Percentiles rank a stretch among this genome's conserved stretches.
Evolutionary conservation across 768 basidiomycete genomes (phyloP).

Genomic region (Pleurotus giganteus): DNA sequence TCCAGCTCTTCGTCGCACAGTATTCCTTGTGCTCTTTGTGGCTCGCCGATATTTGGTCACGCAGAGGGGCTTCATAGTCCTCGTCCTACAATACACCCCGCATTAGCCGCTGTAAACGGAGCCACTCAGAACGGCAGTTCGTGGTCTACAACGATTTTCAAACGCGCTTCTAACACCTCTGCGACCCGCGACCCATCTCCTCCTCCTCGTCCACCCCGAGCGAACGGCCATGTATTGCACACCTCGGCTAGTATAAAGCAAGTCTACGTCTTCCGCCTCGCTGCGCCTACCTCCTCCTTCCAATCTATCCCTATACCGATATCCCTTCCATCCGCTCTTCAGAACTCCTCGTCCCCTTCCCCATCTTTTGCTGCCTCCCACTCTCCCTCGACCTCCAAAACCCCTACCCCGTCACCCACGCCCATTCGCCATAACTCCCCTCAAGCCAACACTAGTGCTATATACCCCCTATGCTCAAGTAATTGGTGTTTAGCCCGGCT

Average conservation of each 20-base stretch:
- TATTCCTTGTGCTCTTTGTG: conserved; percentile 81
- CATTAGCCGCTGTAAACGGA: conserved; percentile 25
- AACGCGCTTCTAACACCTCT: conserved; percentile 42
- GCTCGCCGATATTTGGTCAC: conserved; percentile 49
- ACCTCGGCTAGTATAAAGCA: conserved; percentile 35
- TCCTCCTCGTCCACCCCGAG: conserved; percentile 29
- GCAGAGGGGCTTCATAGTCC: conserved; percentile 18
- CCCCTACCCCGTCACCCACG: conserved; percentile 13
- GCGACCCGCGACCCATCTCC: conserved; percentile 25
- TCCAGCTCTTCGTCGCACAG: conserved; percentile 39
- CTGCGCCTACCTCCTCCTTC: conserved; percentile 27
- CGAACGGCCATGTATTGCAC: conserved; percentile 23
- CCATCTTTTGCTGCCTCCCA: conserved; percentile 22
- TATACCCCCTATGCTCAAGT: conserved; percentile 79
- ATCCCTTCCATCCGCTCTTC: conserved; percentile 30
- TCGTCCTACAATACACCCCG: conserved; percentile 32
- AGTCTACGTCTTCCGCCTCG: conserved; percentile 70
- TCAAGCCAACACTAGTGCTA: conserved; percentile 29
- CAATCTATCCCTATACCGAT: conserved; percentile 22
- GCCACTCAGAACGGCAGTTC: conserved; percentile 26
- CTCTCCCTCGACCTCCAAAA: conserved; percentile 22
- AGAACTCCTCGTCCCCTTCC: conserved; percentile 15
- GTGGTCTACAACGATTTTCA: conserved; percentile 62
- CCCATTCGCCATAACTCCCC: conserved; percentile 13
- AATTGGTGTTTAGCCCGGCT: conserved; percentile 88